phyloP scores from a whole-genome alignment of 2,329 filamentous ascomycete species.

The Lachnellula subtilissima region DNA sequence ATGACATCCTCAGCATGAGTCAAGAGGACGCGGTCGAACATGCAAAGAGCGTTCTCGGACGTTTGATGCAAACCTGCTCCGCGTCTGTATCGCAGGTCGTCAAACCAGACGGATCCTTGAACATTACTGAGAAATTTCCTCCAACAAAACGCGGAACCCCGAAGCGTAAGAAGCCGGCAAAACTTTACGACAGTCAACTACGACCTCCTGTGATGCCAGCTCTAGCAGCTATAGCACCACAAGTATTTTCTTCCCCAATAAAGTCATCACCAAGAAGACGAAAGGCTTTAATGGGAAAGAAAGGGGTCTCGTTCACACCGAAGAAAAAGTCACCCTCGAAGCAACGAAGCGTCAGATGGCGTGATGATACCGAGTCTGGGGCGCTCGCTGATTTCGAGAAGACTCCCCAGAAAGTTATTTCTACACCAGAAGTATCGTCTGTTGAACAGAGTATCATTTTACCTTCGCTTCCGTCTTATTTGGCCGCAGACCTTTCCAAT shows the following conservation, averaged over 20 bases:
- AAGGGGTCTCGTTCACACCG: constrained; percentile 76
- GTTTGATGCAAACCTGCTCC: constrained; percentile 72
- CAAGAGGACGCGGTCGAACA: constrained; percentile 78
- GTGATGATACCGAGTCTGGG: constrained; percentile 83
- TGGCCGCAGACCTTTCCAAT: constrained; percentile 32
- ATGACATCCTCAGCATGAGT: constrained; percentile 74
- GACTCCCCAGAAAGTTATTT: constrained; percentile 69
- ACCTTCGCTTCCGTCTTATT: constrained; percentile 51
- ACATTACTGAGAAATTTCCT: constrained; percentile 59
- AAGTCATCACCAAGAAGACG: constrained; percentile 78
- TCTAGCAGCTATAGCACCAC: constrained; percentile 31
- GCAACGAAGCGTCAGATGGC: constrained; percentile 76
- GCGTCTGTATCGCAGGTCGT: constrained; percentile 76
- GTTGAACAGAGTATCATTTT: constrained; percentile 40
- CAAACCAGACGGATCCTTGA: constrained; percentile 72
- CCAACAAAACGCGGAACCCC: constrained; percentile 71
- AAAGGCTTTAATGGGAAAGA: constrained; percentile 59
- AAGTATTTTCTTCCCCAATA: constrained; percentile 55
- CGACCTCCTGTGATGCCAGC: constrained; percentile 35
- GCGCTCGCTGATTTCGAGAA: constrained; percentile 86
- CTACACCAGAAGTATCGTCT: constrained; percentile 52
- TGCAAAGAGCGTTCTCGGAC: constrained; percentile 71
- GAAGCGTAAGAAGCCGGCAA: constrained; percentile 59
- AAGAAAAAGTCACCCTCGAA: constrained; percentile 69
- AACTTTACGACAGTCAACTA: constrained; percentile 25